Conservation (phyloP, 1,284 basidiomycete genomes). For the Heliocybe sulcata region DNA sequence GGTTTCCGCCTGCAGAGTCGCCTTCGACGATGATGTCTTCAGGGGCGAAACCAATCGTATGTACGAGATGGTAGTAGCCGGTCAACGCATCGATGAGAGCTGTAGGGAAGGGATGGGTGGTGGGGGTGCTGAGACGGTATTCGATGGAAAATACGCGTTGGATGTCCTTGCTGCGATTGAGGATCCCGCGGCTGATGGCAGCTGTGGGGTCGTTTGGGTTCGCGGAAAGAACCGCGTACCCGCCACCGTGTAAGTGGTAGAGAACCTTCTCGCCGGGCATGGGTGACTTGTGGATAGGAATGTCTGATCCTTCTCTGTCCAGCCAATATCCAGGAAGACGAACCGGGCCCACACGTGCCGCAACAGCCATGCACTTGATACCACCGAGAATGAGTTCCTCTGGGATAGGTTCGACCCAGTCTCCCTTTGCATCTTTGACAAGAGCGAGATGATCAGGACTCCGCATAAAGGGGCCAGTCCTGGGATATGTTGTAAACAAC, state of each 20-base stretch:
- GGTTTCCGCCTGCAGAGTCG: conserved; percentile 49
- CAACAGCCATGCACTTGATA: conserved; percentile 33
- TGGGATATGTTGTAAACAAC: not conserved
- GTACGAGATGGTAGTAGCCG: conserved; percentile 36
- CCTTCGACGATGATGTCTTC: conserved; percentile 42
- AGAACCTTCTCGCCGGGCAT: conserved; percentile 43
- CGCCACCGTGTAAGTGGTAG: conserved; percentile 45
- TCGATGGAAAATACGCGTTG: conserved; percentile 25
- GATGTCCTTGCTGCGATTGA: conserved; percentile 14
- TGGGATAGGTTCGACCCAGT: conserved; percentile 44
- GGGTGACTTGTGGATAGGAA: conserved; percentile 27
- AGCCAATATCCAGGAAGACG: conserved; percentile 54
- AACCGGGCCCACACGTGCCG: conserved; percentile 30
- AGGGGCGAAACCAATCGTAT: conserved; percentile 27
- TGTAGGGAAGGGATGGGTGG: conserved; percentile 34
- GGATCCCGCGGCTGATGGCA: conserved; percentile 11
- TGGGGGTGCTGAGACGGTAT: conserved; percentile 21
- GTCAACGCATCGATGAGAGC: conserved; percentile 40
- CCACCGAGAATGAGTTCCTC: conserved; percentile 39
- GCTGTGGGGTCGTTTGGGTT: conserved; percentile 31
- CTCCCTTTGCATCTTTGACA: conserved; percentile 31
- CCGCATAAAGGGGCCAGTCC: conserved; percentile 8
- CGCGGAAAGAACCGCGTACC: conserved; percentile 33
- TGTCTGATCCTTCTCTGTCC: conserved; percentile 29
- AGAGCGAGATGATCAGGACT: conserved; percentile 33